These are phyloP conservation scores for Phytophthora podocarpi DNA, from an alignment of 352 stramenopile species.

Conservation along the genomic window DNA sequence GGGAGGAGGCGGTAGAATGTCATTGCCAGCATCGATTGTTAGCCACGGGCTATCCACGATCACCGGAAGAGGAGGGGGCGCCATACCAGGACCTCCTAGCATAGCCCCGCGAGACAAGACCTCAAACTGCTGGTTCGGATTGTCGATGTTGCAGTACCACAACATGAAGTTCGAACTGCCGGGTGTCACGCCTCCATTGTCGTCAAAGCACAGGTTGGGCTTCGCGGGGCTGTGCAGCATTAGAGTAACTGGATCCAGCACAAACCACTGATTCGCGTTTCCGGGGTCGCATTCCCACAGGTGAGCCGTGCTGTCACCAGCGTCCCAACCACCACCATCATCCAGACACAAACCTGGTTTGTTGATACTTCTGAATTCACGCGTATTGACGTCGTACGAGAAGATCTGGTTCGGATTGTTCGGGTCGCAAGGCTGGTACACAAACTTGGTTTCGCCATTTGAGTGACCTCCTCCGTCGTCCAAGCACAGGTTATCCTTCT, in stretches of 20 bases:
- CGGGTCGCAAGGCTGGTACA: conserved; percentile 25
- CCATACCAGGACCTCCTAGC: not conserved
- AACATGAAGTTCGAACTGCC: conserved; percentile 9
- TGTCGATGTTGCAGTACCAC: conserved; percentile 18
- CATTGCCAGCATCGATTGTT: conserved; percentile 1
- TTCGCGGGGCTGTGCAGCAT: conserved; percentile 32
- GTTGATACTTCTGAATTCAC: conserved; percentile 29
- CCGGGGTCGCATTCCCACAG: conserved; percentile 27
- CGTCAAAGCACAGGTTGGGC: conserved; percentile 29
- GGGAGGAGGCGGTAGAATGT: not conserved
- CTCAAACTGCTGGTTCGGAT: conserved; percentile 31
- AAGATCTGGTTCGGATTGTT: conserved; percentile 37
- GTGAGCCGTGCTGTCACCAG: not conserved
- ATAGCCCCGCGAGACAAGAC: conserved; percentile 9
- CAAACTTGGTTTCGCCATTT: conserved; percentile 28
- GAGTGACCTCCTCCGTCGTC: conserved; percentile 35
- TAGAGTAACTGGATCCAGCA: conserved; percentile 18
- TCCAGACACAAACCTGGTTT: conserved; percentile 36
- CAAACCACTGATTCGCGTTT: conserved; percentile 36
- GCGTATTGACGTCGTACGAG: conserved; percentile 23
- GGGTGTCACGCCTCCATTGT: not conserved
- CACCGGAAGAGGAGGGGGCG: not conserved
- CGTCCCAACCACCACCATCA: conserved; percentile 19
- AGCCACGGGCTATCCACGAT: not conserved
- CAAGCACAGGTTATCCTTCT: conserved; percentile 28